These are phyloP conservation scores for Ophiostoma quercus DNA, from an alignment of 2,329 filamentous ascomycete species.

Conservation along the genomic window DNA sequence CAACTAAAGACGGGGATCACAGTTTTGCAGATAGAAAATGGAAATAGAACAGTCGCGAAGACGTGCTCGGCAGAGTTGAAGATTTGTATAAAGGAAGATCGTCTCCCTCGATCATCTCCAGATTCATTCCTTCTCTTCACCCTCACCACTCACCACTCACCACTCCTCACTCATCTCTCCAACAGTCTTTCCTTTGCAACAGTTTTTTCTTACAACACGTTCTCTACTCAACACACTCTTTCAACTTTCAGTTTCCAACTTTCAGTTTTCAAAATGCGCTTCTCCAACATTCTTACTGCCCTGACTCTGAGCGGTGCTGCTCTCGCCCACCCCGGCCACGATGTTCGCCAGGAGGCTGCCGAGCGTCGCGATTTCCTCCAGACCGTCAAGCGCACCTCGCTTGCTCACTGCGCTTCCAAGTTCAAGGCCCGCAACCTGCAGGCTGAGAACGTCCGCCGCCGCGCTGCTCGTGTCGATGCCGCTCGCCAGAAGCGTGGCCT, in stretches of 20 bases:
- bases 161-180: background rate
- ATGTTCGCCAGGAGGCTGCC: slow-evolving; percentile 38
- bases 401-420: slow-evolving; percentile 38
- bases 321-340: slow-evolving; percentile 40
- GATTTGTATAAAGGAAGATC: background rate
- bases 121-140: background rate
- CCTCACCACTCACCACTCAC: background rate
- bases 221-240: background rate
- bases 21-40: background rate
- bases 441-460: slow-evolving; percentile 36
- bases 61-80: background rate
- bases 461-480: slow-evolving; percentile 27
- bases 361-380: slow-evolving; percentile 39
- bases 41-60: background rate
- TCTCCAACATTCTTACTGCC: slow-evolving; percentile 29
- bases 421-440: slow-evolving; percentile 39
- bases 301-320: slow-evolving; percentile 27
- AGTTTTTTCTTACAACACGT: background rate
- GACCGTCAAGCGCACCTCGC: slow-evolving; percentile 32
- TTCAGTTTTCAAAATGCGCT: slow-evolving; percentile 17
- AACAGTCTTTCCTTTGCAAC: background rate
- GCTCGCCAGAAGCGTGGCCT: slow-evolving; percentile 5
- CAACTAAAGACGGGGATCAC: background rate
- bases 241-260: background rate
- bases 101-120: background rate